Percentiles rank a stretch among this genome's conserved stretches.
Conservation (phyloP, 2,329 filamentous ascomycete species). For the Rutstroemia sp. region DNA sequence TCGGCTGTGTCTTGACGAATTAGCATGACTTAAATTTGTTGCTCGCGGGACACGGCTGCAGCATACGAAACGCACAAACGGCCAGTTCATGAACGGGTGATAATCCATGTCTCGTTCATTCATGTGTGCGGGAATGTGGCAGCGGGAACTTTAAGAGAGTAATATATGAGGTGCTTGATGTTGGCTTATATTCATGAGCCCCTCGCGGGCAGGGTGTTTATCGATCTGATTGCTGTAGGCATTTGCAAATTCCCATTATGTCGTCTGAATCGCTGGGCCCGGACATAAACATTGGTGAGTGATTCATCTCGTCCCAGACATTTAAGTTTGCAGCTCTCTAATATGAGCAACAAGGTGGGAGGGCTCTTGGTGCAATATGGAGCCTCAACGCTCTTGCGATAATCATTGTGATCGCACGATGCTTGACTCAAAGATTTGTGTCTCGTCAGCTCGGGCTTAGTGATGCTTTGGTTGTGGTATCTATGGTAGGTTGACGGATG, state of each 20-base stretch:
- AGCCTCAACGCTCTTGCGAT: slow-evolving; percentile 10
- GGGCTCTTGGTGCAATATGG: slow-evolving; percentile 11
- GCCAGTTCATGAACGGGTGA: too few relatives aligned
- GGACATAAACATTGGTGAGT: slow-evolving; percentile 3
- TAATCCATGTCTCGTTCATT: too few relatives aligned
- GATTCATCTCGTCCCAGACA: background rate
- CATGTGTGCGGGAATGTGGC: too few relatives aligned
- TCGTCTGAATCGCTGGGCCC: background rate
- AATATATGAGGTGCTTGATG: too few relatives aligned
- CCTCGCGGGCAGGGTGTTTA: too few relatives aligned
- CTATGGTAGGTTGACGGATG: background rate
- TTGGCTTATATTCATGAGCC: too few relatives aligned
- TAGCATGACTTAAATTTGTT: background rate
- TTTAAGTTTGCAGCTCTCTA: background rate
- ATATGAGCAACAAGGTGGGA: background rate
- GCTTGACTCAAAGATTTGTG: slow-evolving; percentile 10
- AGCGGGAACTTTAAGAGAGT: too few relatives aligned
- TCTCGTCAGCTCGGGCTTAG: slow-evolving; percentile 11
- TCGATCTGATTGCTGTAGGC: background rate
- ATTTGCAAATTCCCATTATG: background rate
- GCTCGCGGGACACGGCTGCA: background rate
- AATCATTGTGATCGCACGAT: slow-evolving; percentile 11
- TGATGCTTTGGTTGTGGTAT: slow-evolving; percentile 13
- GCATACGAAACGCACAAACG: too few relatives aligned
- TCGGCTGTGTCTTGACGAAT: too few relatives aligned